These are phyloP conservation scores for Saccharomycopsis hybrid DNA, from an alignment of 1,139 yeast species.

Conservation along the genomic window DNA sequence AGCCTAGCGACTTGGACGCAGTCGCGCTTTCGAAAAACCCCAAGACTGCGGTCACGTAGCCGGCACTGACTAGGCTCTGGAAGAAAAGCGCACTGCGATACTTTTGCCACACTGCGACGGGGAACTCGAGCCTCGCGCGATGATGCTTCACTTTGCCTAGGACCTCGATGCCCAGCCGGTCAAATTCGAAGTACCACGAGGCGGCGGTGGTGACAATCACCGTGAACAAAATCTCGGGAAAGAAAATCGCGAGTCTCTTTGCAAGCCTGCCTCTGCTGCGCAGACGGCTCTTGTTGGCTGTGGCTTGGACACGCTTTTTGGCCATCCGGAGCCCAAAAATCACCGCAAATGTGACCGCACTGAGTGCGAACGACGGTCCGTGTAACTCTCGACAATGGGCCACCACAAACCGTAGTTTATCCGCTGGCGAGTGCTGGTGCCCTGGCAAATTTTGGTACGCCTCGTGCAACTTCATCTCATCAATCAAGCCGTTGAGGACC, in stretches of 20 bases:
- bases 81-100: constrained; percentile 28
- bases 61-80: constrained; percentile 44
- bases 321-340: constrained; percentile 35
- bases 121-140: no score
- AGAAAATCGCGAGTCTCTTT: constrained; percentile 30
- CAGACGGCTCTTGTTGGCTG: constrained; percentile 33
- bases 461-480: constrained; percentile 58
- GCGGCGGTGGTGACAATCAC: constrained; percentile 58
- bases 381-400: constrained; percentile 36
- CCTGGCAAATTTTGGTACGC: constrained; percentile 34
- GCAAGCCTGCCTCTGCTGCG: no score
- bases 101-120: no score
- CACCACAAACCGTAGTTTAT: constrained; percentile 55
- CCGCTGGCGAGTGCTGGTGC: constrained; percentile 48
- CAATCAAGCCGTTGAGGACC: constrained; percentile 70
- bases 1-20: constrained; percentile 77
- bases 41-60: constrained; percentile 73
- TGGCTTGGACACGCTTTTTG: constrained; percentile 31
- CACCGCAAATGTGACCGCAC: no score
- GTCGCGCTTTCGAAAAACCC: constrained; percentile 93
- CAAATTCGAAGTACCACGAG: constrained; percentile 50
- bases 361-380: constrained; percentile 46
- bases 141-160: constrained; percentile 51
- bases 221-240: constrained; percentile 81
- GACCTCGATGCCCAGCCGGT: constrained; percentile 51